Evolutionary conservation across 495 filamentous ascomycete genomes (phyloP), one percentile per base, ranked within the genome.

Genomic region (Aspergillus nidulans): DNA sequence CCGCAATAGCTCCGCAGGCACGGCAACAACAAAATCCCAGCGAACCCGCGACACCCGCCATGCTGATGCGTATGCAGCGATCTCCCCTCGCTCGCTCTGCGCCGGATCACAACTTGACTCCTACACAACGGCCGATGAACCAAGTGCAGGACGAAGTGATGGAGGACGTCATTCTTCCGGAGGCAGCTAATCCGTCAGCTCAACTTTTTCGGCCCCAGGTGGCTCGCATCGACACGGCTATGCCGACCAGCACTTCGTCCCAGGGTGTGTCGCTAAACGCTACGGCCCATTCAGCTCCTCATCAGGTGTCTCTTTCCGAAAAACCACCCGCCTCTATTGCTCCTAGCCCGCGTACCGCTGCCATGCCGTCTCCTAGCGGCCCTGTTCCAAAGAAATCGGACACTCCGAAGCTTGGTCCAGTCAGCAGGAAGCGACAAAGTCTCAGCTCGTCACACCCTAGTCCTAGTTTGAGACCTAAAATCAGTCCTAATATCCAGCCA

Each of bases 401-500:
- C 15, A 63, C 67, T 34, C 74, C 66, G 44, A 69, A 64, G 32
- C 45, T 53, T 48, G 68, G 51, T 41, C 51, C 71, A 49, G 49
- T 56, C 15, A 58, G 57, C 57, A 66, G 73, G 63, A 96, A 97
- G 74, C 82, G 92, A 30, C 76, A 79, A 6, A 94, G 89, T 56
- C 71, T 84, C 30, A 84, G 80, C 63, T 90, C 89, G n/a, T 80
- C 87, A n/a, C 85, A 88, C 4, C 81, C 85, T 8, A 87, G 83
- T 52, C 94, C 94, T 6, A 91, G 91, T 19, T 65, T 98, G 38
- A 77, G 88, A n/a, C 94, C 94, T 20, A 92, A 85, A 65, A 97
- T 97, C 51, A 96, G 91, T 16, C 94, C 94, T 5, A 92, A 81
- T 64, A 96, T 98, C 64, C 95, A 96, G 63, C 94, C 94, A 6